phyloP scores from a whole-genome alignment of 139 green algal species.

The Chlorella sp. region DNA sequence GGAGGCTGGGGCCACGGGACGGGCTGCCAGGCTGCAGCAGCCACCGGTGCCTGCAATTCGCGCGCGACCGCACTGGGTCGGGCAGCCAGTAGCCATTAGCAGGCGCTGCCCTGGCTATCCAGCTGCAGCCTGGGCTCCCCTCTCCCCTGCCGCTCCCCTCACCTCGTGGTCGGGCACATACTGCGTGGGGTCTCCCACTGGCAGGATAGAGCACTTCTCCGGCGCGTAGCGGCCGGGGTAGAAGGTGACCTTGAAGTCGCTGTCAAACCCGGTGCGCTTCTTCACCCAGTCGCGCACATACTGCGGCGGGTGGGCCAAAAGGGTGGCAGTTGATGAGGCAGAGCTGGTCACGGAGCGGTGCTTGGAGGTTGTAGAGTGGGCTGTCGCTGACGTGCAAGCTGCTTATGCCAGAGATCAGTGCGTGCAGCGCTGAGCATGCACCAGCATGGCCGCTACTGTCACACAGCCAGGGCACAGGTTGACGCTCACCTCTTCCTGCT shows the following conservation, averaged over 20 bases:
- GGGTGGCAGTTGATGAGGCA: not conserved
- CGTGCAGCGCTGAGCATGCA: not conserved
- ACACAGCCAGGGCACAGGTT: too few relatives aligned
- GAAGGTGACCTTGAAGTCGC: constrained; percentile 96
- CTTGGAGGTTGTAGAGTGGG: too few relatives aligned
- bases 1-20: too few relatives aligned
- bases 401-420: not conserved
- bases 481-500: constrained; percentile 71
- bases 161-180: constrained; percentile 92
- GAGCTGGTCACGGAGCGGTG: too few relatives aligned
- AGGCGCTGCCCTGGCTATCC: too few relatives aligned
- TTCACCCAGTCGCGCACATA: constrained; percentile 93
- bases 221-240: constrained; percentile 92
- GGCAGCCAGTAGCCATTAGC: too few relatives aligned
- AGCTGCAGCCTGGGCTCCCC: too few relatives aligned
- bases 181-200: constrained; percentile 95
- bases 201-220: constrained; percentile 94
- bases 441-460: too few relatives aligned
- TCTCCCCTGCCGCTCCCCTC: not conserved
- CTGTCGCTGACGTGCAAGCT: too few relatives aligned
- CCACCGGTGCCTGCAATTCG: too few relatives aligned
- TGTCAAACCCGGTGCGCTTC: constrained; percentile 89
- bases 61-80: too few relatives aligned
- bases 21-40: too few relatives aligned
- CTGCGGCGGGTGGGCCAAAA: constrained; percentile 29